Conservation (phyloP, 192 early-diverging fungal species). For the Dimargaris verticillata region DNA sequence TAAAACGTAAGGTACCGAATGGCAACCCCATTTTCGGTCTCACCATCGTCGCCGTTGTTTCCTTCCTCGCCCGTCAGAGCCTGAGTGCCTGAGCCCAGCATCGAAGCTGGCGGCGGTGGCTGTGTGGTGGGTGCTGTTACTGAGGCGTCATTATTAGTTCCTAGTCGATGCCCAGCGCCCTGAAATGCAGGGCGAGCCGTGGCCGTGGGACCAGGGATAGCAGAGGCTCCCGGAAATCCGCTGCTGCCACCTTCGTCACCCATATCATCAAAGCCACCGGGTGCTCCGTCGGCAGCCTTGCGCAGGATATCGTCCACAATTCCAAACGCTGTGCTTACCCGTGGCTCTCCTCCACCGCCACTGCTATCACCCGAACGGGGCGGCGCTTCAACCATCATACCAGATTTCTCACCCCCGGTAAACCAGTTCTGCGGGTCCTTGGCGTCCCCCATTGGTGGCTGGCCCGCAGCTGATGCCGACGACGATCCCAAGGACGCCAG, state of each 20-base stretch:
- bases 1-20: constrained; percentile 77
- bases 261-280: constrained; percentile 16
- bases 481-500: constrained; percentile 1
- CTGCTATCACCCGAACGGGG: constrained; percentile 30
- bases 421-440: constrained; percentile 57
- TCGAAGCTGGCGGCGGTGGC: not conserved
- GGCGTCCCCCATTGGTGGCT: constrained; percentile 12
- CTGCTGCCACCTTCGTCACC: constrained; percentile 15
- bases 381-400: constrained; percentile 24
- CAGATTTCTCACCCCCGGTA: constrained; percentile 90
- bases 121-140: not conserved
- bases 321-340: constrained; percentile 19
- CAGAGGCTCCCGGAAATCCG: not conserved
- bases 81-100: not conserved
- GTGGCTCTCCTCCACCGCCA: constrained; percentile 13
- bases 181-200: not conserved
- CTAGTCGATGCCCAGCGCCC: not conserved
- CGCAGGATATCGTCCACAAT: constrained; percentile 62
- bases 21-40: constrained; percentile 14
- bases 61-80: constrained; percentile 1
- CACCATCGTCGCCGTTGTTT: constrained; percentile 6
- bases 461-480: not conserved
- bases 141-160: not conserved
- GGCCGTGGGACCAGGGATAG: not conserved
- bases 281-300: constrained; percentile 47